Conservation (phyloP, 108 stramenopile species). For the Nitzschia sp. region DNA sequence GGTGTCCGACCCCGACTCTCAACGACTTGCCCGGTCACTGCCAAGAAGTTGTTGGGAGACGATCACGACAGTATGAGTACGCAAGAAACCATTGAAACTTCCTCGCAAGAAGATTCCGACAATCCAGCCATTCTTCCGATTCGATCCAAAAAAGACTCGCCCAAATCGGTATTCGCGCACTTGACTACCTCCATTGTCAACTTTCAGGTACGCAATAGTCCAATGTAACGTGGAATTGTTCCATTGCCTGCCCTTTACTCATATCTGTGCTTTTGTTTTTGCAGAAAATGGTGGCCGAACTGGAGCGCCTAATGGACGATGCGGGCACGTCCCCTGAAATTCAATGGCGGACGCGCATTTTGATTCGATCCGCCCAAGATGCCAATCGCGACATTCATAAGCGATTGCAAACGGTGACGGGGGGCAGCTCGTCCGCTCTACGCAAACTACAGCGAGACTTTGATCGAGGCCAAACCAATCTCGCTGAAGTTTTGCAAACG, state of each 20-base stretch:
- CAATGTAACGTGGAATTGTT: background rate
- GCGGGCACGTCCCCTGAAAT: slow-evolving; percentile 34
- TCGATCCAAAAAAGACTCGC: no score
- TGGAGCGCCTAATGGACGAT: slow-evolving; percentile 5
- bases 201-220: slow-evolving; percentile 26
- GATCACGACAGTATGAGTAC: background rate
- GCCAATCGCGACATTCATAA: slow-evolving; percentile 29
- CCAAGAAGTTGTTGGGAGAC: background rate
- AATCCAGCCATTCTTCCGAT: background rate
- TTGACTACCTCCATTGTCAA: slow-evolving; percentile 23
- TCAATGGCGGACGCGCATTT: slow-evolving; percentile 39
- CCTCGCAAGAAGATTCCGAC: background rate
- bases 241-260: background rate
- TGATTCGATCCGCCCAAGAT: slow-evolving; percentile 40
- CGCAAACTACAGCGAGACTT: slow-evolving; percentile 42
- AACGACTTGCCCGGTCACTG: slow-evolving; percentile 13
- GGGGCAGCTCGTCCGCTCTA: background rate
- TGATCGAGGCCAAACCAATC: slow-evolving; percentile 23
- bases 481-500: slow-evolving; percentile 8
- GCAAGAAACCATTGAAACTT: background rate
- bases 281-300: slow-evolving; percentile 38
- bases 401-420: slow-evolving; percentile 6
- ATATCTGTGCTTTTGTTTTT: background rate
- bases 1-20: slow-evolving; percentile 20
- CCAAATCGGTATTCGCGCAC: slow-evolving; percentile 4